phyloP scores from a whole-genome alignment of 2,329 filamentous ascomycete genomes.

The Rachicladosporium sp. region DNA sequence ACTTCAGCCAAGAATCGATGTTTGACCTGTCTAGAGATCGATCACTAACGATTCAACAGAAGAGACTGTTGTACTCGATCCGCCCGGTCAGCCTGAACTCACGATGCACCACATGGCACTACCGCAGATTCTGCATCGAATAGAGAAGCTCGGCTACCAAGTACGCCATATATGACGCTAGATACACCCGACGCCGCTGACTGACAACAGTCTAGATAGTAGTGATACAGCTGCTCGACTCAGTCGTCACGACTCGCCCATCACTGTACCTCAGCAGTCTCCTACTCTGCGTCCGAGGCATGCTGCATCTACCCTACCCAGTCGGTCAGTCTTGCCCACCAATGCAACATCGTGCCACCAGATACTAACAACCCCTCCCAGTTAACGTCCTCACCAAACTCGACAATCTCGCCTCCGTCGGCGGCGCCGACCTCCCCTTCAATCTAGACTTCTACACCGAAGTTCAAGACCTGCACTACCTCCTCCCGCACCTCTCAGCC shows the following conservation, averaged over 20 bases:
- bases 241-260: slow-evolving; percentile 81
- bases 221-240: slow-evolving; percentile 85
- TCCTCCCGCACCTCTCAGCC: slow-evolving; percentile 66
- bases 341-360: background rate
- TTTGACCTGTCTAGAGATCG: no score
- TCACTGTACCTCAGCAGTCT: slow-evolving; percentile 92
- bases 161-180: slow-evolving; percentile 41
- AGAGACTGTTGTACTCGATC: slow-evolving; percentile 91
- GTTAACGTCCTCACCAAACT: slow-evolving; percentile 96
- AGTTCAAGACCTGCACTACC: slow-evolving; percentile 79
- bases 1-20: background rate
- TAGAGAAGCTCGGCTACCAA: slow-evolving; percentile 86
- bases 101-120: slow-evolving; percentile 92
- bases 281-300: slow-evolving; percentile 81
- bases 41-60: slow-evolving; percentile 33
- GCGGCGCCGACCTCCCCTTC: slow-evolving; percentile 76
- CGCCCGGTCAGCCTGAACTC: slow-evolving; percentile 90
- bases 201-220: slow-evolving; percentile 55
- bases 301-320: slow-evolving; percentile 96
- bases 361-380: slow-evolving; percentile 5
- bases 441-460: slow-evolving; percentile 97
- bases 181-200: slow-evolving; percentile 17
- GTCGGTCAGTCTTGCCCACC: slow-evolving; percentile 32
- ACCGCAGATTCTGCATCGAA: slow-evolving; percentile 77
- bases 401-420: slow-evolving; percentile 64